Evolutionary conservation across 331 rosid species (phyloP), one percentile per base, ranked within the genome.

Genomic region (Acacia pycnantha): DNA sequence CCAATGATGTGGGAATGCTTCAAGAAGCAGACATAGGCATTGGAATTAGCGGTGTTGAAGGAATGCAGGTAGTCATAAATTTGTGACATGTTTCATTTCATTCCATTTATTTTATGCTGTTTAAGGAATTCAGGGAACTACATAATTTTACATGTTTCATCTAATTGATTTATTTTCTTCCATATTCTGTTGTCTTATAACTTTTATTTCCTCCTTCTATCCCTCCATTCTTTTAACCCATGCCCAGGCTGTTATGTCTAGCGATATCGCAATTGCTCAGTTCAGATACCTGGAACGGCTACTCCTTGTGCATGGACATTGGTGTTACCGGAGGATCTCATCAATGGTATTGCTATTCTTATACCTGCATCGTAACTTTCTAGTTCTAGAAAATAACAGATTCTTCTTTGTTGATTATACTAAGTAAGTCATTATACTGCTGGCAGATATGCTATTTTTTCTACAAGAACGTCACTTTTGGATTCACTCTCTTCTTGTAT

Each of bases 1-100:
- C 99, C 85, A 96, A 96, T 82, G 99, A 96, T 83, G 99, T 96
- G 44, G 98, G 99, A 74, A 96, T 96, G 99, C 99, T 96, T 87
- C 99, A 96, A 94, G 99, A 96, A 88, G 99, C 99, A 16, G 98
- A 96, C 80, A 96, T 96, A 74, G 99, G 99, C 78, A 67, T 96
- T 33, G 99, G 99, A 85, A 96, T 96, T 64, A 96, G 99, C 35
- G 99, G 99, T 44, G 90, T 90, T 11, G 99, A 96, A 90, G 99
- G 99, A 87, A 96, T 96, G 99, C 99, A 96, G 98, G 99, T 96
- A 80, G 56, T 82, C 41, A 22, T 31, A 53, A 71, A 84, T 70
- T 58, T 81, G 27, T 37, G 67, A 53, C 37, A 6, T n/a, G 13
- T n/a, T 70, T 85, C 37, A 16, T 80, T 69, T 35, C 54, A 65